Base-by-base conservation (phyloP, 805 yeast species). In the Metschnikowia reukaufii region DNA sequence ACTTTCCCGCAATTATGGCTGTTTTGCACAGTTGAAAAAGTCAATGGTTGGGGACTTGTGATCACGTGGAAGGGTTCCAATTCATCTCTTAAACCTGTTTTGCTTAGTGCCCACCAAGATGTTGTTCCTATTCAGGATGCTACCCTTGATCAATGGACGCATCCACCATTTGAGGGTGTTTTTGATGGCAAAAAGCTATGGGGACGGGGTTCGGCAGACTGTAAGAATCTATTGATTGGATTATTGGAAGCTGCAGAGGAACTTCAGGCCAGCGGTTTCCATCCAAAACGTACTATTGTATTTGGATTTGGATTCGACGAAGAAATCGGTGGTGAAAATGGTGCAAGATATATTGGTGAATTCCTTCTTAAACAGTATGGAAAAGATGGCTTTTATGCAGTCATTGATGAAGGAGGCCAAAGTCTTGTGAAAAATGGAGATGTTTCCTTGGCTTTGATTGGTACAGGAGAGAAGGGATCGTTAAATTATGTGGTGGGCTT, bases 151-250 rank as follows among this genome's bases (percentile, higher is more conserved):
- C 47, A 50, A 13, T 52, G 54, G 54, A 37, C 35, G 7, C 33
- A 47, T 21, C 52, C 56, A 17, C 56, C 56, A 3, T 52, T 47
- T 38, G 47, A 42, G 2, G 54, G 54, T 9, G 44, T 37, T 34
- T 47, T 32, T 29, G 52, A 50, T 25, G 56, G 48, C 15, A 67
- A 72, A 17, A 65, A 59, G 34, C 56, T 88, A 4, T 86, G 81
- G 78, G 96, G 96, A 3, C 77, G 96, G 56, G 96, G 96, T 33
- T 61, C 86, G 3, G 64, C 75, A 35, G 96, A 88, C 62, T 83
- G 89, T 61, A 89, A 88, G 64, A 83, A 83, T 60, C 66, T 82
- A 25, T 67, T 88, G 40, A 70, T 84, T 50, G 85, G 82, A 1
- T 74, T 84, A 38, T 60, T 88, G 57, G 91, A 86, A 61, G 44